Conservation (phyloP, 768 basidiomycete genomes). For the Zangia roseola region DNA sequence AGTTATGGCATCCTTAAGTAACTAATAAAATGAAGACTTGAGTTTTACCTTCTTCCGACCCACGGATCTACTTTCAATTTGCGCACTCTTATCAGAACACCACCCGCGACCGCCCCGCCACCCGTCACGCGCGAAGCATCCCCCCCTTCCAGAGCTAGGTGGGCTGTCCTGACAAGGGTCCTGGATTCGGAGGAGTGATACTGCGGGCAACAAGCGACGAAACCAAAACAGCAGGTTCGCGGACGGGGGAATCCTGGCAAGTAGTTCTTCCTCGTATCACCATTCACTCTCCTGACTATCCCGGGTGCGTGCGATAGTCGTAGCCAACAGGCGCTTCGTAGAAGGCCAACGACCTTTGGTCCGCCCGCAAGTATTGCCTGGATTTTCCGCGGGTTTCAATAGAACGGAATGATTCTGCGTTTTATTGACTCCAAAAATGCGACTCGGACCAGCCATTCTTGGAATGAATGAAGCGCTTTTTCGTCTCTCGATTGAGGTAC, state of each 20-base stretch:
- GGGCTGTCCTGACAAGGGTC: constrained; percentile 18
- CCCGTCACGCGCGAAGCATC: constrained; percentile 69
- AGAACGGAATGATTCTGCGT: constrained; percentile 60
- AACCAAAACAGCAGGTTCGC: constrained; percentile 67
- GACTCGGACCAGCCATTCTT: constrained; percentile 84
- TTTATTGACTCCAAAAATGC: constrained; percentile 66
- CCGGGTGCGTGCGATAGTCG: constrained; percentile 69
- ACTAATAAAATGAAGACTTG: constrained; percentile 25
- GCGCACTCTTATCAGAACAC: constrained; percentile 48
- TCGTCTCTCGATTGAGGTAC: too few relatives aligned
- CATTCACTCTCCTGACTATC: constrained; percentile 14
- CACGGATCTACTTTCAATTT: constrained; percentile 47
- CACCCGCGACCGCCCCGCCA: constrained; percentile 56
- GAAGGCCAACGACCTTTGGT: constrained; percentile 54
- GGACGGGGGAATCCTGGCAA: too few relatives aligned
- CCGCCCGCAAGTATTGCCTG: constrained; percentile 43
- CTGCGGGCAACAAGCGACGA: constrained; percentile 52
- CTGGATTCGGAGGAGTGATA: constrained; percentile 34
- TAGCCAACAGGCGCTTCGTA: constrained; percentile 43
- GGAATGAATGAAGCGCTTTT: too few relatives aligned
- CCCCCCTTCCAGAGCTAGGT: constrained; percentile 75
- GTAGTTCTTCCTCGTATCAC: constrained; percentile 44
- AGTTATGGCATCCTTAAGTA: constrained; percentile 2
- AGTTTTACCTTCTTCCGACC: constrained; percentile 53
- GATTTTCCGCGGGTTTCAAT: constrained; percentile 58